Evolutionary conservation across 1,284 basidiomycete species (phyloP), one percentile per base, ranked within the genome.

Genomic region (Moesziomyces sp.): DNA sequence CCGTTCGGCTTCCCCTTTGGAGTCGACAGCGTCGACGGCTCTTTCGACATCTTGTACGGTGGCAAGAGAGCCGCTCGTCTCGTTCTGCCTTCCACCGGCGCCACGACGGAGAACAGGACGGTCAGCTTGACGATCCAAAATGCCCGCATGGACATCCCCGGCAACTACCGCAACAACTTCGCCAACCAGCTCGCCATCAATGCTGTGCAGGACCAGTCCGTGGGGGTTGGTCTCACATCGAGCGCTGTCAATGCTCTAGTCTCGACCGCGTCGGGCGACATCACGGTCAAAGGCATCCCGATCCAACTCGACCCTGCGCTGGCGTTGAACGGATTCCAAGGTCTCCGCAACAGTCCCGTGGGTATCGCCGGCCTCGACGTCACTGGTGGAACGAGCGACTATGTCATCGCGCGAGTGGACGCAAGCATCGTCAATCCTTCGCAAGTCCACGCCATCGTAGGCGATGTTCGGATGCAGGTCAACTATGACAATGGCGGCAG

Each of bases 1-100:
- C 91, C 91, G 0, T 92, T 92, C 77, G 86, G 79, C 26, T 91
- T 92, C 85, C 90, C 91, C 0, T 71, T 92, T 48, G 88, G 91
- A 75, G 89, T 92, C 68, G 86, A 86, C 9, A 86, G 88, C 2
- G 81, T 91, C 43, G 86, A 88, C 56, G 89, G 90, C 82, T 89
- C 88, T 26, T 88, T 91, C 65, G 88, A 87, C 0, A 85, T 89
- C 30, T 87, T 87, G n/a, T 88, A 87, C 70, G 79, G 88, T 18
- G 88, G 88, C 8, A 85, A 86, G 50, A 85, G 87, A 18, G 89
- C 91, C 59, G 91, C 90, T 10, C 85, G 88, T 54, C 85, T 92
- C 55, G 85, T 86, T 42, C 86, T 92, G 43, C 90, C 90, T 0
- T 87, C 87, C 58, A 87, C 86, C 3, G 87, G 88, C 0, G 87